Percentiles rank a stretch among this genome's conserved stretches.
These are phyloP conservation scores for Prunella vulgaris DNA, from an alignment of 257 asterid genomes.

Conservation along the genomic window DNA sequence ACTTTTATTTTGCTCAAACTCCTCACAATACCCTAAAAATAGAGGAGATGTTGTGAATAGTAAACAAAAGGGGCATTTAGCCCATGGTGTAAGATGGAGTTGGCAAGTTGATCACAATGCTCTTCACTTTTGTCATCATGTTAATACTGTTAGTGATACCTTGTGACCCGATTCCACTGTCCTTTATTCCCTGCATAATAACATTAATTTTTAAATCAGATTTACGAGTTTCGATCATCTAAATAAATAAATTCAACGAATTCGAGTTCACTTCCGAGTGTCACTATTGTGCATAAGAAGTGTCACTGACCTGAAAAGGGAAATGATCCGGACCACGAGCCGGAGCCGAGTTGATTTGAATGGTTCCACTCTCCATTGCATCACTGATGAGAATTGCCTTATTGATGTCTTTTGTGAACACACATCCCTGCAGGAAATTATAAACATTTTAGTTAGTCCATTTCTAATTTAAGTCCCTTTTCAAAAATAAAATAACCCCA, in stretches of 20 bases:
- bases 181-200: slow-evolving; percentile 72
- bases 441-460: slow-evolving; percentile 37
- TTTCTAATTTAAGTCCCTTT: background rate
- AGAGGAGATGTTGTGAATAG: too few relatives aligned
- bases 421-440: slow-evolving; percentile 68
- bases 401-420: slow-evolving; percentile 88
- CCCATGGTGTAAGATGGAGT: slow-evolving; percentile 91
- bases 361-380: slow-evolving; percentile 92
- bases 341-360: slow-evolving; percentile 95
- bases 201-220: too few relatives aligned
- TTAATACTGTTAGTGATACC: slow-evolving; percentile 90
- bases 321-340: slow-evolving; percentile 99
- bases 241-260: background rate
- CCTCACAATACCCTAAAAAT: background rate
- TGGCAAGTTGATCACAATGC: slow-evolving; percentile 96
- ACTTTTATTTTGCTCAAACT: background rate
- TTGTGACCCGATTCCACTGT: slow-evolving; percentile 96
- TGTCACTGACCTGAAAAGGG: slow-evolving; percentile 95
- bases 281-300: too few relatives aligned
- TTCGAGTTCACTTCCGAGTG: too few relatives aligned
- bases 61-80: slow-evolving; percentile 10
- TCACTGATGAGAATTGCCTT: slow-evolving; percentile 90
- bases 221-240: background rate
- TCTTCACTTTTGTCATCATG: slow-evolving; percentile 97
- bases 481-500: background rate